These are phyloP conservation scores for Lepidium campestre DNA, from an alignment of 441 rosid species.

Conservation along the genomic window DNA sequence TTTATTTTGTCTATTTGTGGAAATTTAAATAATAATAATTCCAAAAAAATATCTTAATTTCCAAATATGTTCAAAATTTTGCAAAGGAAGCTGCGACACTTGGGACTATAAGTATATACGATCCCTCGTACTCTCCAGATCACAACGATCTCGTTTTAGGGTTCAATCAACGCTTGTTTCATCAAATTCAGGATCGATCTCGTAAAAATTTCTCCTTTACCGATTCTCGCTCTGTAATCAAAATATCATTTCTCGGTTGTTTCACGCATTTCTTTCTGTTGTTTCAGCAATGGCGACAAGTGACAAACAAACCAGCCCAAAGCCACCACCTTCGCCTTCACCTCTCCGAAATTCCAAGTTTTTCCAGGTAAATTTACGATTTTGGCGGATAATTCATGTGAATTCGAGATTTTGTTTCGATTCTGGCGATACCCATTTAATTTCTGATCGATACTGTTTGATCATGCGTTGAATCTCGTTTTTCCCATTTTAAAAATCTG, in stretches of 20 bases:
- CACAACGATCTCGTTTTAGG: conserved; percentile 15
- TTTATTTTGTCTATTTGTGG: no score
- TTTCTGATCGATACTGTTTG: background rate
- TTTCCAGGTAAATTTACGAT: conserved; percentile 51
- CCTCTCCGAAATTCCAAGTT: conserved; percentile 87
- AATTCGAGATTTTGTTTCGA: background rate
- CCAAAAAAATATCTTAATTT: background rate
- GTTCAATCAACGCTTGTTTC: background rate
- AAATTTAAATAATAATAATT: background rate
- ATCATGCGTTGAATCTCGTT: background rate
- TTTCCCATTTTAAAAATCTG: background rate
- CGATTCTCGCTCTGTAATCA: background rate
- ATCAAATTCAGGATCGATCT: background rate
- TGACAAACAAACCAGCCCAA: conserved; percentile 44
- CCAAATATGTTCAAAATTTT: background rate
- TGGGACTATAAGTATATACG: conserved; percentile 15
- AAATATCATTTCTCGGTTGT: background rate
- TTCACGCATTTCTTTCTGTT: background rate
- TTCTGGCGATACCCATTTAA: background rate
- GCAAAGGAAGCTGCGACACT: conserved; percentile 16
- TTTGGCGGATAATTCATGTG: background rate
- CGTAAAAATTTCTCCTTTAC: background rate
- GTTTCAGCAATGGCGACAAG: conserved; percentile 28
- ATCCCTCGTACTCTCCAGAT: conserved; percentile 10
- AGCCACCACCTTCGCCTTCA: conserved; percentile 86